A percentile compares a stretch with the other conserved stretches of the same genome.
Conservation (phyloP, 805 yeast genomes). For the Lipomyces oligophaga region DNA sequence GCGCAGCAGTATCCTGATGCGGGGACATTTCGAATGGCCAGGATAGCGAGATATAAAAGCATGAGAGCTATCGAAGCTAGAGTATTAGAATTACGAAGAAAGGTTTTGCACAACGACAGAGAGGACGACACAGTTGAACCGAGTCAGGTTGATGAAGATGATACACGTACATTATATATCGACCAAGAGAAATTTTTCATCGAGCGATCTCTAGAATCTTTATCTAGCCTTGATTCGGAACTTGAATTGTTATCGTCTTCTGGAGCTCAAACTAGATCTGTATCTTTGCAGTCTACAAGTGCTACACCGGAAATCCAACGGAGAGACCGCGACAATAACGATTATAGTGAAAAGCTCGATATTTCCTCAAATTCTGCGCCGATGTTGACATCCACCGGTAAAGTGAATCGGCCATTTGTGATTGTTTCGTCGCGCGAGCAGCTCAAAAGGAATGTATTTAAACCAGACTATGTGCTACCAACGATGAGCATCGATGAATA, state of each 20-base stretch:
- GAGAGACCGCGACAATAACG: slow-evolving; percentile 29
- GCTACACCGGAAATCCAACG: slow-evolving; percentile 21
- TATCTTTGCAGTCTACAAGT: slow-evolving; percentile 27
- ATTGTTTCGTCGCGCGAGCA: slow-evolving; percentile 54
- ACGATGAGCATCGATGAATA: slow-evolving; percentile 93
- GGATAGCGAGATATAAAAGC: slow-evolving; percentile 61
- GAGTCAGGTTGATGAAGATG: slow-evolving; percentile 33
- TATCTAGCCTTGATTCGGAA: slow-evolving; percentile 65
- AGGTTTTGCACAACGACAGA: background rate
- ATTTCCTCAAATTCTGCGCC: slow-evolving; percentile 39
- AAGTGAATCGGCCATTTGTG: slow-evolving; percentile 79
- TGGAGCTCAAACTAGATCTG: slow-evolving; percentile 34
- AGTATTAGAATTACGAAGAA: slow-evolving; percentile 40
- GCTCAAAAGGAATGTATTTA: slow-evolving; percentile 63
- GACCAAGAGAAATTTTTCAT: slow-evolving; percentile 54
- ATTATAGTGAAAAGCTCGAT: slow-evolving; percentile 65
- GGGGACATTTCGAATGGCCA: slow-evolving; percentile 56
- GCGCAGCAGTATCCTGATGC: slow-evolving; percentile 34
- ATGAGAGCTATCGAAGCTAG: slow-evolving; percentile 53
- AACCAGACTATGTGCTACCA: slow-evolving; percentile 89
- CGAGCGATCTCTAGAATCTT: slow-evolving; percentile 50
- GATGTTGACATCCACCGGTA: slow-evolving; percentile 66
- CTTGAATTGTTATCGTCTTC: slow-evolving; percentile 55
- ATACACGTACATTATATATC: slow-evolving; percentile 50
- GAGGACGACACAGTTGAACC: slow-evolving; percentile 1